Percentiles rank a stretch among this genome's conserved stretches.
These are phyloP conservation scores for Tetradesmus obliquus DNA, from an alignment of 139 green algal species.

Conservation along the genomic window DNA sequence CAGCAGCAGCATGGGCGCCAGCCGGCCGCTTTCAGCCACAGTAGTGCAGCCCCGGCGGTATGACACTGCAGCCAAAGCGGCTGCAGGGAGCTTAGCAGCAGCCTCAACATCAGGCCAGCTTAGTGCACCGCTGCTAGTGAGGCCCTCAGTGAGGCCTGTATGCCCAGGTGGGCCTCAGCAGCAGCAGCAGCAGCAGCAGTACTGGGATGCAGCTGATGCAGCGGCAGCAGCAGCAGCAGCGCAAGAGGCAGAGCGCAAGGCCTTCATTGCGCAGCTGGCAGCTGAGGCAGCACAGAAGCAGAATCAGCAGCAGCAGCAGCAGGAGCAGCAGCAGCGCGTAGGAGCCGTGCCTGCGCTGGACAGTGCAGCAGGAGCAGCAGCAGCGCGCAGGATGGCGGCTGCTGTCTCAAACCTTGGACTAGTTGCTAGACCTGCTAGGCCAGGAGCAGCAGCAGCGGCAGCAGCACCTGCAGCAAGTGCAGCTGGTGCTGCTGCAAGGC, in stretches of 20 bases:
- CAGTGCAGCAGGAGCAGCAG: neutral
- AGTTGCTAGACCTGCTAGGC: neutral
- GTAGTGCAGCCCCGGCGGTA: constrained; percentile 7
- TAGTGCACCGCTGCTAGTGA: neutral
- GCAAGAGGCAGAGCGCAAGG: neutral
- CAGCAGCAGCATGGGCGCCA: neutral
- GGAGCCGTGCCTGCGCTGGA: neutral
- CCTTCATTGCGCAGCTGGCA: constrained; percentile 8
- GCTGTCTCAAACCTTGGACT: constrained; percentile 6
- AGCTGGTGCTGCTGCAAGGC: neutral
- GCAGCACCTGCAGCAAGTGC: neutral
- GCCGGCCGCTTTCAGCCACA: neutral
- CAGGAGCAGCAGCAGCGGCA: neutral
- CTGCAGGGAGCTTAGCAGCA: constrained; percentile 15
- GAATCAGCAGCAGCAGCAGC: neutral
- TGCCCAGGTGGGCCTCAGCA: neutral
- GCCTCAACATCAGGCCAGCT: constrained; percentile 16
- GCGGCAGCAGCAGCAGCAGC: constrained; percentile 32
- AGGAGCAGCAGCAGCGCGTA: neutral
- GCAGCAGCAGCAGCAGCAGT: constrained; percentile 21
- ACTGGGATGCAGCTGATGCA: constrained; percentile 21
- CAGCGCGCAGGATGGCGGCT: neutral
- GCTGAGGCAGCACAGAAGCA: constrained; percentile 20
- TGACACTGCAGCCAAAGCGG: neutral
- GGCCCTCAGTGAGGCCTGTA: neutral